phyloP scores from a whole-genome alignment of 2,329 filamentous ascomycete species.

The Sodiomyces alkalinus region DNA sequence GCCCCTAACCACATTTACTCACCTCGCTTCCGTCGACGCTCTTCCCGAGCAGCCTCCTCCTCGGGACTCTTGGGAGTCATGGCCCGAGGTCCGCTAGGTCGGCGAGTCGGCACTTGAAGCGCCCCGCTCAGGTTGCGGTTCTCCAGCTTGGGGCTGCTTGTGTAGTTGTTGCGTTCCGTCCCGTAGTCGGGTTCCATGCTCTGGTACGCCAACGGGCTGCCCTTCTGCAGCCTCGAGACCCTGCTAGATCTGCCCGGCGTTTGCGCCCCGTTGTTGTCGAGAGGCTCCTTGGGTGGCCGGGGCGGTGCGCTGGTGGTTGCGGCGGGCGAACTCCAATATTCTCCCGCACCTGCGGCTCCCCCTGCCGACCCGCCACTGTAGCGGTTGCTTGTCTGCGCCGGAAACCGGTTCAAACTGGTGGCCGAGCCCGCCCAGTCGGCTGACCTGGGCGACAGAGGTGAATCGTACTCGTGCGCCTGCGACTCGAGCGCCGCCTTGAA shows the following conservation, averaged over 20 bases:
- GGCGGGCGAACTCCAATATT: constrained; percentile 30
- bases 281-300: constrained; percentile 47
- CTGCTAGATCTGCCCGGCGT: constrained; percentile 32
- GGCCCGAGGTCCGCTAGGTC: constrained; percentile 42
- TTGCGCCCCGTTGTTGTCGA: constrained; percentile 25
- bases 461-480: constrained; percentile 53
- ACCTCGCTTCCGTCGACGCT: constrained; percentile 43
- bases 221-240: constrained; percentile 35
- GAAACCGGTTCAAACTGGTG: constrained; percentile 40
- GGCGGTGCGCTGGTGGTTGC: constrained; percentile 36
- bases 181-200: constrained; percentile 39
- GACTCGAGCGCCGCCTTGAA: constrained; percentile 61
- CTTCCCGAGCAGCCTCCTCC: constrained; percentile 28
- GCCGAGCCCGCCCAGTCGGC: constrained; percentile 48
- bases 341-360: constrained; percentile 12
- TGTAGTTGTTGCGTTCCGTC: constrained; percentile 35
- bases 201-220: constrained; percentile 40
- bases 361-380: constrained; percentile 26
- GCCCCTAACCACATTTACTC: too few relatives aligned
- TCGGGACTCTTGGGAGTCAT: constrained; percentile 43
- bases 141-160: constrained; percentile 37
- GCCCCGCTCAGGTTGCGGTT: constrained; percentile 42
- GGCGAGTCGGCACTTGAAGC: constrained; percentile 32
- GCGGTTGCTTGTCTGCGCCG: constrained; percentile 27
- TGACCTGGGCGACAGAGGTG: constrained; percentile 42